These are phyloP conservation scores for Beauveria bassiana DNA, from an alignment of 2,329 filamentous ascomycete species.

Conservation along the genomic window DNA sequence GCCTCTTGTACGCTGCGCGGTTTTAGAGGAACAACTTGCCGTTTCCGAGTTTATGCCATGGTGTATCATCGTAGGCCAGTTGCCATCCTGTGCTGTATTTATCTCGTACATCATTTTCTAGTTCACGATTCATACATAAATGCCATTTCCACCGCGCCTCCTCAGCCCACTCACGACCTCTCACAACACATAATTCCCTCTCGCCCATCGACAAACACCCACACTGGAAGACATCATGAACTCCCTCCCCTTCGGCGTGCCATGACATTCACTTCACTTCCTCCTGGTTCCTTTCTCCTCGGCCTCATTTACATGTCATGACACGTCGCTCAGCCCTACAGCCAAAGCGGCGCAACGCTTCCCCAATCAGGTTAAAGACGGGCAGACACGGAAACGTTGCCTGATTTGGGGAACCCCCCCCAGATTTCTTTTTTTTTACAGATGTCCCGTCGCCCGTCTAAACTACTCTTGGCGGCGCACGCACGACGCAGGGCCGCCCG, in stretches of 20 bases:
- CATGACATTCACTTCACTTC: not conserved
- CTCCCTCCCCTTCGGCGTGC: not conserved
- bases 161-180: not conserved
- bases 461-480: constrained; percentile 11
- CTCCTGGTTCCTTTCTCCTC: too few species aligned
- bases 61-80: too few species aligned
- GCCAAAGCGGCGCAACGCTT: constrained; percentile 1
- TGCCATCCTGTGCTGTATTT: too few species aligned
- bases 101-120: too few species aligned
- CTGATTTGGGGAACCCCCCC: constrained; percentile 2
- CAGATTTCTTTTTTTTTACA: not conserved
- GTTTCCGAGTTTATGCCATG: too few species aligned
- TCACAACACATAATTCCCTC: not conserved
- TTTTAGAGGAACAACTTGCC: too few species aligned
- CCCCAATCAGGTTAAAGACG: constrained; percentile 16
- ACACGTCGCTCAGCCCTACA: not conserved
- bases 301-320: not conserved
- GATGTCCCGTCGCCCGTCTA: not conserved
- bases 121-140: too few species aligned
- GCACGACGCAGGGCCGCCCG: constrained; percentile 5
- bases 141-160: not conserved
- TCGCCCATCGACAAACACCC: not conserved
- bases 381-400: constrained; percentile 5
- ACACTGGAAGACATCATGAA: too few species aligned
- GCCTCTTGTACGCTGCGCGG: too few species aligned